Percentiles rank a stretch among this genome's conserved stretches.
Evolutionary conservation across 2,329 filamentous ascomycete genomes (phyloP).

Genomic region (Fusarium sacchari): DNA sequence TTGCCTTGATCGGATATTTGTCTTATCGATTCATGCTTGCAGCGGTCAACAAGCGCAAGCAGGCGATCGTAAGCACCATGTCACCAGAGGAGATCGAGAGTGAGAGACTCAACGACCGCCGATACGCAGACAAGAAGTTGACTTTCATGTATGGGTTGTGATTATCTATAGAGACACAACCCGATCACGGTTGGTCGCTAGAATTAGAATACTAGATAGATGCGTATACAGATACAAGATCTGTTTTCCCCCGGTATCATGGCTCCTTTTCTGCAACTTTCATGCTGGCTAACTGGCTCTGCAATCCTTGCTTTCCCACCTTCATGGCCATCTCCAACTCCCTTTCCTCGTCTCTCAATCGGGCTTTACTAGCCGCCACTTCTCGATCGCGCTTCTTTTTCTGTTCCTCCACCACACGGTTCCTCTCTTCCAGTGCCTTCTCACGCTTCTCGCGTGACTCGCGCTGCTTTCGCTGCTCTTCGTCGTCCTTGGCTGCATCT

Average conservation of each 20-base stretch:
- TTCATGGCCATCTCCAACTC: slow-evolving; percentile 76
- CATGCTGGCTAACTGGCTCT: slow-evolving; percentile 63
- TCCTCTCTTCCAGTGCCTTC: slow-evolving; percentile 72
- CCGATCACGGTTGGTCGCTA: not conserved
- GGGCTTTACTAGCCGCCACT: slow-evolving; percentile 68
- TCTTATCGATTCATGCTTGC: slow-evolving; percentile 36
- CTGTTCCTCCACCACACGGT: slow-evolving; percentile 70
- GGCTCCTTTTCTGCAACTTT: slow-evolving; percentile 36
- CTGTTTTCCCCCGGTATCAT: slow-evolving; percentile 12
- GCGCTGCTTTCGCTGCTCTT: slow-evolving; percentile 58
- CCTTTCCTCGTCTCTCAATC: slow-evolving; percentile 72
- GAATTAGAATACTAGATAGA: slow-evolving; percentile 14
- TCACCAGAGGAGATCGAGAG: slow-evolving; percentile 38
- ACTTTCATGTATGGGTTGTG: slow-evolving; percentile 43
- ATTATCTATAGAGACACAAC: not conserved
- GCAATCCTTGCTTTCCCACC: slow-evolving; percentile 72
- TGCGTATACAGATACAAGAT: slow-evolving; percentile 3
- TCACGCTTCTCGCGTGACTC: slow-evolving; percentile 69
- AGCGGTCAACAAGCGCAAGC: slow-evolving; percentile 37
- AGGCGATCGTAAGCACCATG: slow-evolving; percentile 28
- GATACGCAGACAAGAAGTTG: slow-evolving; percentile 44
- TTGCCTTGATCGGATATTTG: slow-evolving; percentile 39
- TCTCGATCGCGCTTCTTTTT: slow-evolving; percentile 68
- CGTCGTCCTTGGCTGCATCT: slow-evolving; percentile 58
- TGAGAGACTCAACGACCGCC: slow-evolving; percentile 38